Evolutionary conservation across 148 eudicot genomes (phyloP).

Genomic region (Talinum fruticosum): DNA sequence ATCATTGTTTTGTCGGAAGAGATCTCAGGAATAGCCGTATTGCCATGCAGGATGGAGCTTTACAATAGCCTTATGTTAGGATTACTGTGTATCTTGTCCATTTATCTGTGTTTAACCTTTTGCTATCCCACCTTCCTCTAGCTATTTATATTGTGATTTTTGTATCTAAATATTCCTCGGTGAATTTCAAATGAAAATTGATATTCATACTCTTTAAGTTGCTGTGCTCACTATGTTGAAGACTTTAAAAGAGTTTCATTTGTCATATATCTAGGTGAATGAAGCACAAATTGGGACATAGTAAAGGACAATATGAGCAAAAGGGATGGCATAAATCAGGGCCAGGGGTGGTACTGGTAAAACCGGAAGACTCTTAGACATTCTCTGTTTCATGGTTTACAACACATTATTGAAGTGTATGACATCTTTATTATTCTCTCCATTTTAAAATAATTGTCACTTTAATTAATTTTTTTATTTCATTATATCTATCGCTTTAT

Average conservation of each 20-base stretch:
- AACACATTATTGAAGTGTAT: too few species aligned
- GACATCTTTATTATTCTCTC: too few species aligned
- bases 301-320: too few species aligned
- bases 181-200: background rate
- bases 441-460: too few species aligned
- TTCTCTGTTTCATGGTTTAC: too few species aligned
- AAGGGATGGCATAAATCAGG: too few species aligned
- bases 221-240: background rate
- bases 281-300: too few species aligned
- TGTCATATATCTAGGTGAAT: too few species aligned
- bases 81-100: background rate
- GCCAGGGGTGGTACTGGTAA: too few species aligned
- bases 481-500: too few species aligned
- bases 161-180: background rate
- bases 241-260: background rate
- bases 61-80: background rate
- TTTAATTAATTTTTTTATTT: too few species aligned
- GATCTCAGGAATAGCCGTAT: background rate
- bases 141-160: conserved; percentile 2
- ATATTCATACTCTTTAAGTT: background rate
- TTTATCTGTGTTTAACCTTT: background rate
- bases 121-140: background rate
- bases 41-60: background rate
- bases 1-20: background rate
- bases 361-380: too few species aligned